phyloP scores from a whole-genome alignment of 2,329 filamentous ascomycete genomes.

The Pseudogymnoascus sp. region DNA sequence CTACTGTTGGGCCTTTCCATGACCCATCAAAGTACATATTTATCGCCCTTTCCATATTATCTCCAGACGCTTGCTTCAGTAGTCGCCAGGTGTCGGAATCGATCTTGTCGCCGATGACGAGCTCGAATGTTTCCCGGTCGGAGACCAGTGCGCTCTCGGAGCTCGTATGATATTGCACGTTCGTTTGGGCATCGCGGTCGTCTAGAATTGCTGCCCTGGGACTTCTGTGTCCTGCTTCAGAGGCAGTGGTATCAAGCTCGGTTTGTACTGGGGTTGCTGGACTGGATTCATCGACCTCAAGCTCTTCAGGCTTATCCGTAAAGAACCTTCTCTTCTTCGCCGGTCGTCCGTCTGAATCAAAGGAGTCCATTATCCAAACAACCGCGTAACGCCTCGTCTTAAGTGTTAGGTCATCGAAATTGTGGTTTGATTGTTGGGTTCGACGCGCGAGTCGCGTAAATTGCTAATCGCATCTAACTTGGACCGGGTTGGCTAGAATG shows the following conservation, averaged over 20 bases:
- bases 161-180: slow-evolving; percentile 26
- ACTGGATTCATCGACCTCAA: slow-evolving; percentile 23
- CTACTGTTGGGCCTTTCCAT: slow-evolving; percentile 43
- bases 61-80: slow-evolving; percentile 49
- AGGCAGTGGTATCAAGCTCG: not conserved
- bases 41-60: slow-evolving; percentile 56
- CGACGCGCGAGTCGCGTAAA: slow-evolving; percentile 1
- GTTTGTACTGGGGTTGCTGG: not conserved
- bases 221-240: not conserved
- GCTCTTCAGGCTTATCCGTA: slow-evolving; percentile 29
- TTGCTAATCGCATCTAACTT: slow-evolving; percentile 6
- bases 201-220: not conserved
- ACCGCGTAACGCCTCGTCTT: not conserved
- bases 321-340: slow-evolving; percentile 45
- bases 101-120: slow-evolving; percentile 54
- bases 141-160: slow-evolving; percentile 35
- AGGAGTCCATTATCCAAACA: slow-evolving; percentile 29
- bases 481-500: not conserved
- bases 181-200: not conserved
- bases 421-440: not conserved
- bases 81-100: slow-evolving; percentile 41
- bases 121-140: slow-evolving; percentile 52
- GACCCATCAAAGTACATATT: slow-evolving; percentile 68
- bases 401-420: not conserved
- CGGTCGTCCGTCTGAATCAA: slow-evolving; percentile 39